Conservation (phyloP, 345 rosid genomes). For the Raphanus sativus region DNA sequence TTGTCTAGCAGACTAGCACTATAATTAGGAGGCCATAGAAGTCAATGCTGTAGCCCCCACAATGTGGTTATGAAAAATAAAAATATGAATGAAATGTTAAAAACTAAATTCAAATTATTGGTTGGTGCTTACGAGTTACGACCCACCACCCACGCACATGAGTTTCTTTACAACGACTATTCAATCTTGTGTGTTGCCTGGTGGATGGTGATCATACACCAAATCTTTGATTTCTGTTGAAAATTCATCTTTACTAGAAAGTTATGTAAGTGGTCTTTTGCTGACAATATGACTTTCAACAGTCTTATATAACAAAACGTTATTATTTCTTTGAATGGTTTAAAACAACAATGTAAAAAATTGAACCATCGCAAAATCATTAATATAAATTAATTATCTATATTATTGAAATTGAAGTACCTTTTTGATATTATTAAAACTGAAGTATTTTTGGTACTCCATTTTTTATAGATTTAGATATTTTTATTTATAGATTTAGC, state of each 20-base stretch:
- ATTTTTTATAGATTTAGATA: too few relatives aligned
- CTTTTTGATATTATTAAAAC: too few relatives aligned
- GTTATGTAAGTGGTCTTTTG: neutral
- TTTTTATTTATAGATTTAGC: too few relatives aligned
- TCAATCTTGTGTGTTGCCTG: slow-evolving; percentile 34
- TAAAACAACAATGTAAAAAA: neutral
- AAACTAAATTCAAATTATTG: neutral
- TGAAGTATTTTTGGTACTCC: too few relatives aligned
- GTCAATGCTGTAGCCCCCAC: slow-evolving; percentile 42
- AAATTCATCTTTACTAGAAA: neutral
- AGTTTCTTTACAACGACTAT: slow-evolving; percentile 36
- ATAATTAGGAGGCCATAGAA: slow-evolving; percentile 29
- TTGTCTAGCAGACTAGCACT: slow-evolving; percentile 29
- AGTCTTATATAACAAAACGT: too few relatives aligned
- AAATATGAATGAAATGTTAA: neutral
- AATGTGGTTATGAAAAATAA: slow-evolving; percentile 16
- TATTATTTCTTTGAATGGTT: neutral
- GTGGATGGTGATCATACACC: slow-evolving; percentile 30
- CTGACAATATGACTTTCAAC: too few relatives aligned
- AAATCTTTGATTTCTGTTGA: neutral
- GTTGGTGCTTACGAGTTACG: slow-evolving; percentile 32
- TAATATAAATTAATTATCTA: too few relatives aligned
- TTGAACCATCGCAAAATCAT: neutral
- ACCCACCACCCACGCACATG: slow-evolving; percentile 39
- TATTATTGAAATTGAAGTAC: too few relatives aligned